These are phyloP conservation scores for Cordyceps fumosorosea DNA, from an alignment of 2,329 filamentous ascomycete species.

Conservation along the genomic window DNA sequence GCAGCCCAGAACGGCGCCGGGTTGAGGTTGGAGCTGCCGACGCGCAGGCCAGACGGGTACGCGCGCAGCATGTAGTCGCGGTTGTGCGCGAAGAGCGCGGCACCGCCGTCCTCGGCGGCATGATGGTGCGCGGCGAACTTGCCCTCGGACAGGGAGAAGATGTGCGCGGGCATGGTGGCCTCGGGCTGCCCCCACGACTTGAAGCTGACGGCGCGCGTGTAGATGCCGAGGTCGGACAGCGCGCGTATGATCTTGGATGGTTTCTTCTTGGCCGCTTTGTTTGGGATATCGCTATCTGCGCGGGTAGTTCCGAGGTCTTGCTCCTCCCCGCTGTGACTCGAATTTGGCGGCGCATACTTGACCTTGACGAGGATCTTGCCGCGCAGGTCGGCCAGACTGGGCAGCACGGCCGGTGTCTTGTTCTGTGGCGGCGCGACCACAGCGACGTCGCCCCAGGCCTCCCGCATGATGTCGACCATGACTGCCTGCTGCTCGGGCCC, in stretches of 20 bases:
- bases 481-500: slow-evolving; percentile 70
- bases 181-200: slow-evolving; percentile 69
- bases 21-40: slow-evolving; percentile 81
- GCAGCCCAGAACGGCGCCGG: slow-evolving; percentile 80
- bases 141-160: slow-evolving; percentile 62
- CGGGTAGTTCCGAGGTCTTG: slow-evolving; percentile 20
- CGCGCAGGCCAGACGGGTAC: slow-evolving; percentile 76
- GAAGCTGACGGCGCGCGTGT: slow-evolving; percentile 79
- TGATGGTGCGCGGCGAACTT: slow-evolving; percentile 54
- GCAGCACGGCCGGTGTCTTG: slow-evolving; percentile 45
- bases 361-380: slow-evolving; percentile 82
- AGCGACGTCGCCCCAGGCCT: slow-evolving; percentile 65
- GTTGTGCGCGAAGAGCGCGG: slow-evolving; percentile 72
- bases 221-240: slow-evolving; percentile 71
- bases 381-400: slow-evolving; percentile 62
- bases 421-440: slow-evolving; percentile 51
- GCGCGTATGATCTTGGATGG: slow-evolving; percentile 61
- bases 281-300: slow-evolving; percentile 28
- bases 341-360: slow-evolving; percentile 53
- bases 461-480: slow-evolving; percentile 89
- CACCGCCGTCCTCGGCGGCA: slow-evolving; percentile 33
- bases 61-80: slow-evolving; percentile 75
- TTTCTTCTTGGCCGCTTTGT: slow-evolving; percentile 33
- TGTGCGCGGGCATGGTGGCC: slow-evolving; percentile 56
- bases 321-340: slow-evolving; percentile 19